Conservation (phyloP, 2,329 filamentous ascomycete genomes). For the Taxawa tesnikishii region DNA sequence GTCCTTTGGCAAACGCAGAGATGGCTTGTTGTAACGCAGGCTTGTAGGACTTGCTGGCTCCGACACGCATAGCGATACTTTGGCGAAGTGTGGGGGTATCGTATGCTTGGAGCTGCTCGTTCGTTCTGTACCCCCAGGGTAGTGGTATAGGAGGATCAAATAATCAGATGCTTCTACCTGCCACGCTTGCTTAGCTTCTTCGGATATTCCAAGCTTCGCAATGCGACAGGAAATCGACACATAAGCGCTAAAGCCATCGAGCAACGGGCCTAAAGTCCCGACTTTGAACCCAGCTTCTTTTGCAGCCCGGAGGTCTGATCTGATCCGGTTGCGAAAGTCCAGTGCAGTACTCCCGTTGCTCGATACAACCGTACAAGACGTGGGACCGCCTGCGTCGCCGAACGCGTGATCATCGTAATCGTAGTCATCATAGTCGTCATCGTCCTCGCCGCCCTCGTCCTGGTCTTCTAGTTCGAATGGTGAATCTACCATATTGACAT, state of each 20-base stretch:
- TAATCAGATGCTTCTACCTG: constrained; percentile 54
- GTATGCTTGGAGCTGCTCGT: constrained; percentile 40
- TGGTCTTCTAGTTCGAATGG: constrained; percentile 17
- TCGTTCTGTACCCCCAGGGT: constrained; percentile 47
- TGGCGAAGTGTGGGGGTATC: constrained; percentile 21
- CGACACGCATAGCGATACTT: constrained; percentile 51
- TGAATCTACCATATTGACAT: constrained; percentile 29
- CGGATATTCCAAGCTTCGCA: constrained; percentile 57
- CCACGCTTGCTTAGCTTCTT: constrained; percentile 69
- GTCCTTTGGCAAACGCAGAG: constrained; percentile 39
- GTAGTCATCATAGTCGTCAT: constrained; percentile 20
- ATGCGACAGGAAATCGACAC: constrained; percentile 59
- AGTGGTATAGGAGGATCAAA: constrained; percentile 59
- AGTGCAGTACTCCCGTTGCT: too few relatives aligned
- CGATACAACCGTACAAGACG: too few relatives aligned
- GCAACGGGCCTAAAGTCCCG: constrained; percentile 45
- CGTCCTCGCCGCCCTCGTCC: constrained; percentile 22
- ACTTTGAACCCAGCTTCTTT: constrained; percentile 59
- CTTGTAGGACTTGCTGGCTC: constrained; percentile 61
- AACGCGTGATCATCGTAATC: constrained; percentile 18
- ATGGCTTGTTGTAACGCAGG: constrained; percentile 46
- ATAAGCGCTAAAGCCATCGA: constrained; percentile 35
- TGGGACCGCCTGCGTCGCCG: too few relatives aligned
- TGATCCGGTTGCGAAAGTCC: constrained; percentile 14
- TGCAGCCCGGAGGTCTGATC: constrained; percentile 45